phyloP scores from a whole-genome alignment of 371 early-diverging fungal species.

The Smittium mucronatum region DNA sequence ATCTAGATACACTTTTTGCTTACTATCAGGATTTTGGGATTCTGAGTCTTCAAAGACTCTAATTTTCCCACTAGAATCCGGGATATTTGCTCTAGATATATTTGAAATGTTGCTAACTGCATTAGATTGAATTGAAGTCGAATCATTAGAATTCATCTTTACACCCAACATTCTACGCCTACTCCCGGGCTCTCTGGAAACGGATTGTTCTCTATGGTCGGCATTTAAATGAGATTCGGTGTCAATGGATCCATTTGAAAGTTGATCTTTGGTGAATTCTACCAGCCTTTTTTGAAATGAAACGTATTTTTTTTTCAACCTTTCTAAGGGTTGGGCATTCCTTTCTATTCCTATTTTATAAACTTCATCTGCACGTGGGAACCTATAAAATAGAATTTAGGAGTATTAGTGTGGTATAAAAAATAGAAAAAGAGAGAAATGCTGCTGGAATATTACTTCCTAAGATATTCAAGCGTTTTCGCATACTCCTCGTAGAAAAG shows the following conservation, averaged over 20 bases:
- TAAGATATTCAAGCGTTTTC: conserved; percentile 15
- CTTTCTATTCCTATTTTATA: conserved; percentile 40
- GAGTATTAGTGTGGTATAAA: neutral
- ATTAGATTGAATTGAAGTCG: conserved; percentile 26
- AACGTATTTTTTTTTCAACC: conserved; percentile 34
- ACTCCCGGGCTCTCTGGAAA: neutral
- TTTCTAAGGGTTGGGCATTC: conserved; percentile 42
- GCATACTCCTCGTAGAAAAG: conserved; percentile 72
- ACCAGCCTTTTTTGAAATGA: conserved; percentile 38
- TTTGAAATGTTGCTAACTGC: conserved; percentile 14
- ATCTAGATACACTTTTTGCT: neutral
- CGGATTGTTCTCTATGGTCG: conserved; percentile 10
- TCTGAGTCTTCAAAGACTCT: conserved; percentile 31
- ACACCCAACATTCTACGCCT: conserved; percentile 30
- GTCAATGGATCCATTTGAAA: neutral
- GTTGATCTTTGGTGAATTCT: conserved; percentile 16
- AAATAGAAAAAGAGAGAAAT: neutral
- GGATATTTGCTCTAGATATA: neutral
- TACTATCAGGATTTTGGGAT: neutral
- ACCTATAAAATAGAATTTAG: conserved; percentile 20
- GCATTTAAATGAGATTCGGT: neutral
- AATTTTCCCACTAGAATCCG: conserved; percentile 19
- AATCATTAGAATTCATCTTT: conserved; percentile 22
- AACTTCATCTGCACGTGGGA: conserved; percentile 40
- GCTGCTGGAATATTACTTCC: too few species aligned